Conservation (phyloP, 2,329 filamentous ascomycete genomes). For the Pseudonectria foliicola region DNA sequence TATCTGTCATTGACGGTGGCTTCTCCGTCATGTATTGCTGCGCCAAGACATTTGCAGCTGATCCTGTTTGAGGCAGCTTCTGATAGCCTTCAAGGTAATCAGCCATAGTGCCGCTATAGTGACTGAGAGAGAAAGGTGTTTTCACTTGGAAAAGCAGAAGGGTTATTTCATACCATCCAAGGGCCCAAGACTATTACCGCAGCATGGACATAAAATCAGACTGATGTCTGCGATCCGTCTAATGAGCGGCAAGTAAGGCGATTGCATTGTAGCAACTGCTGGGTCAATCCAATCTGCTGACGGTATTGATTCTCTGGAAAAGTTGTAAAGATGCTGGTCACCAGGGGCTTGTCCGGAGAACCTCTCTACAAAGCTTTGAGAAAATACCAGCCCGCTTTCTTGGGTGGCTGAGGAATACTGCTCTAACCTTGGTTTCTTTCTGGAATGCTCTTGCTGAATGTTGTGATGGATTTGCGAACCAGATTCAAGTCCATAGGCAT, state of each 20-base stretch:
- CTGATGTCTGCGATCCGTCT: conserved; percentile 24
- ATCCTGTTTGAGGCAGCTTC: conserved; percentile 18
- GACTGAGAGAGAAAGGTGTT: conserved; percentile 1
- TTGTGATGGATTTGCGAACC: conserved; percentile 24
- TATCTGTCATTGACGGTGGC: conserved; percentile 16
- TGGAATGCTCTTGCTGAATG: conserved; percentile 18
- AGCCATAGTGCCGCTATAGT: conserved; percentile 4
- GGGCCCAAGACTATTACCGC: conserved; percentile 21
- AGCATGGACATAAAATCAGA: conserved; percentile 25
- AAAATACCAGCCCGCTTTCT: conserved; percentile 13
- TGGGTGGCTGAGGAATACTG: conserved; percentile 26
- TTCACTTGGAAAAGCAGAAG: background rate
- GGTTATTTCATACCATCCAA: conserved; percentile 24
- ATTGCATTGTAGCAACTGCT: conserved; percentile 15
- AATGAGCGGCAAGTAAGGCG: conserved; percentile 19
- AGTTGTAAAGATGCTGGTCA: conserved; percentile 12
- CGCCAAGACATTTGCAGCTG: conserved; percentile 22
- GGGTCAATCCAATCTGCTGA: conserved; percentile 17
- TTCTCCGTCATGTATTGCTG: conserved; percentile 27
- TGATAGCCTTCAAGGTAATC: conserved; percentile 28
- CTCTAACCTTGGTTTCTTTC: conserved; percentile 27
- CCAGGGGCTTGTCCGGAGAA: conserved; percentile 13
- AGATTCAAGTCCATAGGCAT: conserved; percentile 25
- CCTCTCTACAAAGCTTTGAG: conserved; percentile 27
- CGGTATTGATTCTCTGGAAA: conserved; percentile 9